Conservation (phyloP, 768 basidiomycete genomes). For the Auricularia heimuer region DNA sequence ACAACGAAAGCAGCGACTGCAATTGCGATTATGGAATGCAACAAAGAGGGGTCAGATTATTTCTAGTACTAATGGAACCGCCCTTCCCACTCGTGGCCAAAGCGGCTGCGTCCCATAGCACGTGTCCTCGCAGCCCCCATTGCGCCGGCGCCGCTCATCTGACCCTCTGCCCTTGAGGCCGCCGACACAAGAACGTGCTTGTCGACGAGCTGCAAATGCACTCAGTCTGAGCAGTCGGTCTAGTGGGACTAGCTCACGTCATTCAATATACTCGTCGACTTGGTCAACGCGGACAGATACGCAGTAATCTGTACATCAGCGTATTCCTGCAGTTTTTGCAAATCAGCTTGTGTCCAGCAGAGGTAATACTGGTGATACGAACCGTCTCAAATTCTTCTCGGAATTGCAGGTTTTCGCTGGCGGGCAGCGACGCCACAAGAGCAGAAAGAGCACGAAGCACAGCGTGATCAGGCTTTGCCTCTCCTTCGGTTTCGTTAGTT, state of each 20-base stretch:
- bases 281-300: slow-evolving; percentile 80
- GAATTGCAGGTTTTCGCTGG: slow-evolving; percentile 74
- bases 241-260: slow-evolving; percentile 50
- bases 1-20: neutral
- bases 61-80: neutral
- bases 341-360: neutral
- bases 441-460: slow-evolving; percentile 79
- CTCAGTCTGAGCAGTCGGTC: slow-evolving; percentile 11
- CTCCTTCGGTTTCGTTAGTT: slow-evolving; percentile 34
- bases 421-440: slow-evolving; percentile 78
- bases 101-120: neutral
- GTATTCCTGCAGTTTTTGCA: slow-evolving; percentile 58
- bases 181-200: slow-evolving; percentile 59
- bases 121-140: slow-evolving; percentile 35
- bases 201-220: slow-evolving; percentile 52
- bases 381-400: slow-evolving; percentile 85
- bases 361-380: slow-evolving; percentile 15
- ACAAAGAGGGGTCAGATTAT: neutral
- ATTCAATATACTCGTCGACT: slow-evolving; percentile 77
- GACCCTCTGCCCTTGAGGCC: slow-evolving; percentile 41
- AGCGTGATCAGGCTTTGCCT: slow-evolving; percentile 66
- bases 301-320: slow-evolving; percentile 90
- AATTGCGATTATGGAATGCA: neutral
- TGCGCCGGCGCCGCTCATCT: slow-evolving; percentile 27
- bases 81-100: neutral